Evolutionary conservation across 805 yeast genomes (phyloP), one percentile per base, ranked within the genome.

Genomic region (Candida alai): DNA sequence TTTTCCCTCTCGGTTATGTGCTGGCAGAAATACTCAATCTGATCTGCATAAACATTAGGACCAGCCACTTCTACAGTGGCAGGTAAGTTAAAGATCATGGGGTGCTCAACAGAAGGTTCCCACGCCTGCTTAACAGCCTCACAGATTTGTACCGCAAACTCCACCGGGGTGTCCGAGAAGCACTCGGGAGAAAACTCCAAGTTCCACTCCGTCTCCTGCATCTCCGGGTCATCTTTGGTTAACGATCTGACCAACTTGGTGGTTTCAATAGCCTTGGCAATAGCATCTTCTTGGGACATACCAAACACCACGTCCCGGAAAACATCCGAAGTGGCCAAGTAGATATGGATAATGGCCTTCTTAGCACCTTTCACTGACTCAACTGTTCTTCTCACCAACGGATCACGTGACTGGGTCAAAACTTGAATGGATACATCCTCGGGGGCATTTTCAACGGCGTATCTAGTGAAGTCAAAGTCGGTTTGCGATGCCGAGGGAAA

Each of bases 401-500:
- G 84, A 50, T 80, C 88, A 60, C 90, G 70, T n/a, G 83, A 78
- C 55, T 80, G 90, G 19, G 83, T 80, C 36, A 82, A 66, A 38
- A 80, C 86, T 62, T 82, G 90, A 47, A 82, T 77, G 25, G 71
- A 57, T 14, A 82, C 89, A 51, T 81, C 90, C 13, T 71, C 82
- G 8, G 90, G 90, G 19, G 86, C 84, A 48, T 76, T 74, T 54
- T 80, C 85, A 28, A 82, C 87, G 5, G 88, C 89, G 48, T 76
- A 82, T 40, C 88, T 67, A 15, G 90, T 82, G 66, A 82, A 82
- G 58, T 82, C 90, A 51, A 82, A 82, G 61, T 82, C 90, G 5
- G 86, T 80, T 54, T 82, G 89, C 4, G 88, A 81, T 3, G 89
- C 89, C 19, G 86, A 78, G 7, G 90, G 90, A 62, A 82, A 82